phyloP scores from a whole-genome alignment of 352 stramenopile species.

The Phytopythium sindhum region DNA sequence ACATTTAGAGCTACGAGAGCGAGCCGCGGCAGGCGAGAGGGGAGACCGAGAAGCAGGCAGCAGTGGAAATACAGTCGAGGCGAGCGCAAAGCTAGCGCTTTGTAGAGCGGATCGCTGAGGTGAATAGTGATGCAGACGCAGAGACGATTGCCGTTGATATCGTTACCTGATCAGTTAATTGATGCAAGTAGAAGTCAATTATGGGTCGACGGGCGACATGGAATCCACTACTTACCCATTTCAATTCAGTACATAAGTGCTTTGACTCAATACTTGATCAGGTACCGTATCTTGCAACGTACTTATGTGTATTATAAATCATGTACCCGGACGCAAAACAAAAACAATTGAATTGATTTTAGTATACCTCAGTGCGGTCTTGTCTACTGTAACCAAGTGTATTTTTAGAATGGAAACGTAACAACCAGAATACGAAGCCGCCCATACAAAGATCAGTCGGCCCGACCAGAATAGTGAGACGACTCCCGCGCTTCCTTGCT shows the following conservation, averaged over 20 bases:
- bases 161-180: too few relatives aligned
- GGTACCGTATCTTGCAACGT: too few relatives aligned
- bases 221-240: not conserved
- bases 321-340: too few relatives aligned
- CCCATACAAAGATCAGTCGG: too few relatives aligned
- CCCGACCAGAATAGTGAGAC: conserved; percentile 1
- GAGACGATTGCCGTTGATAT: too few relatives aligned
- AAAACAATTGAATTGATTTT: too few relatives aligned
- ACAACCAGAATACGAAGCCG: too few relatives aligned
- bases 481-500: not conserved
- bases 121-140: too few relatives aligned
- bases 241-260: not conserved
- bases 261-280: not conserved
- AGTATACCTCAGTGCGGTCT: too few relatives aligned
- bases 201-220: not conserved
- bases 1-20: not conserved
- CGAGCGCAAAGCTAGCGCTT: not conserved
- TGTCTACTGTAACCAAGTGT: too few relatives aligned
- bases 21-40: not conserved
- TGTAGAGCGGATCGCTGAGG: not conserved
- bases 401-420: too few relatives aligned
- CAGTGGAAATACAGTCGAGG: conserved; percentile 1
- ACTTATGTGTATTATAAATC: not conserved
- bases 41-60: not conserved
- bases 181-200: too few relatives aligned